Evolutionary conservation across 2,329 filamentous ascomycete species (phyloP), one percentile per base, ranked within the genome.

Genomic region (Acephala macrosclerotiorum): DNA sequence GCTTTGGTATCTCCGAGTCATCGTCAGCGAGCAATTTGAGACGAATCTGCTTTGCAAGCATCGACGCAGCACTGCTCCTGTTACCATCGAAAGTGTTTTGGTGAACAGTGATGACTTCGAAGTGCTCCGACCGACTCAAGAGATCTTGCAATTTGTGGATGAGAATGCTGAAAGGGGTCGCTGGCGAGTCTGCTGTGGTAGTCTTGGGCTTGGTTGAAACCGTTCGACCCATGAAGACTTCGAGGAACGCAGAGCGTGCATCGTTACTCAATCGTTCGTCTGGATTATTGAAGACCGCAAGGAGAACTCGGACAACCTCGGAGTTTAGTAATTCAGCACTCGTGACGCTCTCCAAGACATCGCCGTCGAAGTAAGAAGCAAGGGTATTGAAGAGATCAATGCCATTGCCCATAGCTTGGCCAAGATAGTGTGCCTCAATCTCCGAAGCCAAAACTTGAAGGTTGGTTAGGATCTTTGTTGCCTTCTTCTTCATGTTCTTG

Each of bases 81-180:
- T 93, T 96, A 61, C 91, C 93, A 76, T 97, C 95, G 72, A 95
- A 92, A 5, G 92, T 90, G 73, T 96, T 97, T 68, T 97, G 92
- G 77, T 97, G 93, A 63, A 98, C 94, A 8, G 96, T 99, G 68
- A 97, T 88, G 53, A 99, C 95, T 76, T 99, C 96, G 74, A 98
- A 99, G 82, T 98, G 94, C 81, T 99, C 96, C 38, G 95, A 96
- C 72, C 96, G 90, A 82, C 96, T 99, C 64, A 99, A 86, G 65
- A 99, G 83, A 80, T 99, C 96, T 79, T 99, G 96, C 36, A 99
- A 84, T 79, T 99, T 99, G 77, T 94, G 91, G 47, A 97, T 90
- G 77, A 99, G 85, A 60, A 97, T 87, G 74, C 94, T 96, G 78
- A 98, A 97, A 0, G 94, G 90, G 0, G 95, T 97, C 0, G 89